phyloP scores from a whole-genome alignment of 148 eudicot genomes.

The Oxyria digyna region DNA sequence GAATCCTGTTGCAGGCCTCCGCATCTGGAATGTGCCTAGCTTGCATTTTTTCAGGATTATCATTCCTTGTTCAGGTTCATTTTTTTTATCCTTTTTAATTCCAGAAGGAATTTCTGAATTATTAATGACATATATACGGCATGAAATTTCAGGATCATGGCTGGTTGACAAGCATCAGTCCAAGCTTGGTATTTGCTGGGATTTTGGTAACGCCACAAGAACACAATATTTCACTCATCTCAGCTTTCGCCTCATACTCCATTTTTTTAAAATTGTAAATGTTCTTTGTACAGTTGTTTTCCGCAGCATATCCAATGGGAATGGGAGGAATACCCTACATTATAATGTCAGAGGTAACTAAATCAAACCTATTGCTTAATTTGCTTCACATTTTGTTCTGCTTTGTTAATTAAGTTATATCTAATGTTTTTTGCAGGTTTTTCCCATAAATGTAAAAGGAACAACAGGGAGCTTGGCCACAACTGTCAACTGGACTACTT shows the following conservation, averaged over 20 bases:
- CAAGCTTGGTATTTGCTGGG: constrained; percentile 19
- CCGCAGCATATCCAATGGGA: constrained; percentile 23
- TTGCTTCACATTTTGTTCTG: no score
- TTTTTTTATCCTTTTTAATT: background rate
- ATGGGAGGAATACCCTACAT: constrained; percentile 28
- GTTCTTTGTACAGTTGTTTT: constrained; percentile 12
- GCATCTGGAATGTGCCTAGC: constrained; percentile 10
- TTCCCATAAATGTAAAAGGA: constrained; percentile 6
- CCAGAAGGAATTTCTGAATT: background rate
- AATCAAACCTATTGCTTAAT: no score
- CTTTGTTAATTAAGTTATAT: no score
- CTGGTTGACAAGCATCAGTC: constrained; percentile 15
- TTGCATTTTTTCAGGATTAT: constrained; percentile 12
- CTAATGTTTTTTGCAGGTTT: background rate
- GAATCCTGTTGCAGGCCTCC: constrained; percentile 7
- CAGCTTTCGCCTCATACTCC: no score
- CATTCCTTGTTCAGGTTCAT: constrained; percentile 12
- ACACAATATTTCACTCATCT: background rate
- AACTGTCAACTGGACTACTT: background rate
- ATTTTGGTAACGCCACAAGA: constrained; percentile 10
- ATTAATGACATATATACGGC: no score
- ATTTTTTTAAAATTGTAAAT: background rate
- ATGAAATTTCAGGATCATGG: constrained; percentile 17
- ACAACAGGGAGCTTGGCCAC: background rate
- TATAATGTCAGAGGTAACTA: constrained; percentile 27